These are phyloP conservation scores for Ophiostoma novo-ulmi DNA, from an alignment of 2,329 filamentous ascomycete species.

Conservation along the genomic window DNA sequence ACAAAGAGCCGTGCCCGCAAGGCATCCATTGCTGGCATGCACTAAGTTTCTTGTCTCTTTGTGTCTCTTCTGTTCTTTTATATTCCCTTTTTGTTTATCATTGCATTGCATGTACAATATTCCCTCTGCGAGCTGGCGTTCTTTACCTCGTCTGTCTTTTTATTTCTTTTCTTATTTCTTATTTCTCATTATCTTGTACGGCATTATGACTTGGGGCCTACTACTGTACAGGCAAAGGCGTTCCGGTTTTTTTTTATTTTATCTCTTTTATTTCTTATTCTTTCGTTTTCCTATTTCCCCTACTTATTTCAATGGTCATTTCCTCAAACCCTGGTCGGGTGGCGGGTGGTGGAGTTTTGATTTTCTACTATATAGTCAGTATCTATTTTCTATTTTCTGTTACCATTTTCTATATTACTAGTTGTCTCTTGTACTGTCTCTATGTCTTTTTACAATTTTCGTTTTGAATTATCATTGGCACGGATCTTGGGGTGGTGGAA, in stretches of 20 bases:
- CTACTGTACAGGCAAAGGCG: slow-evolving; percentile 13
- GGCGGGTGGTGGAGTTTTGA: slow-evolving; percentile 3
- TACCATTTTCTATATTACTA: background rate
- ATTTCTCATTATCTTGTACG: background rate
- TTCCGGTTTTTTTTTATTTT: background rate
- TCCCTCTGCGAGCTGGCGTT: slow-evolving; percentile 14
- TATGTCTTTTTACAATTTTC: background rate
- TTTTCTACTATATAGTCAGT: background rate
- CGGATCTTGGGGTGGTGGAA: slow-evolving; percentile 8
- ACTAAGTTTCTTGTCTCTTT: background rate
- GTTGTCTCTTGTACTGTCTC: background rate
- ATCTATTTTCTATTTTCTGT: background rate
- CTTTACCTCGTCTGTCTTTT: background rate
- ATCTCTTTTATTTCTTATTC: background rate
- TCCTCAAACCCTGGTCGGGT: background rate
- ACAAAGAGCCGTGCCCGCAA: slow-evolving; percentile 27
- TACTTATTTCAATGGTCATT: slow-evolving; percentile 15
- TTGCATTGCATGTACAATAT: slow-evolving; percentile 14
- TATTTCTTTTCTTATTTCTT: background rate
- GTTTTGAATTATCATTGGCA: background rate
- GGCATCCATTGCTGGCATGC: slow-evolving; percentile 16
- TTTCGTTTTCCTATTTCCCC: slow-evolving; percentile 1
- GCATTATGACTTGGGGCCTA: slow-evolving; percentile 15
- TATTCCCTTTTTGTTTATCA: slow-evolving; percentile 2
- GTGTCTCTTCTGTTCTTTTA: background rate